A percentile compares a stretch with the other conserved stretches of the same genome.
These are phyloP conservation scores for Aspergillus awamori DNA, from an alignment of 2,329 filamentous ascomycete genomes.

Conservation along the genomic window DNA sequence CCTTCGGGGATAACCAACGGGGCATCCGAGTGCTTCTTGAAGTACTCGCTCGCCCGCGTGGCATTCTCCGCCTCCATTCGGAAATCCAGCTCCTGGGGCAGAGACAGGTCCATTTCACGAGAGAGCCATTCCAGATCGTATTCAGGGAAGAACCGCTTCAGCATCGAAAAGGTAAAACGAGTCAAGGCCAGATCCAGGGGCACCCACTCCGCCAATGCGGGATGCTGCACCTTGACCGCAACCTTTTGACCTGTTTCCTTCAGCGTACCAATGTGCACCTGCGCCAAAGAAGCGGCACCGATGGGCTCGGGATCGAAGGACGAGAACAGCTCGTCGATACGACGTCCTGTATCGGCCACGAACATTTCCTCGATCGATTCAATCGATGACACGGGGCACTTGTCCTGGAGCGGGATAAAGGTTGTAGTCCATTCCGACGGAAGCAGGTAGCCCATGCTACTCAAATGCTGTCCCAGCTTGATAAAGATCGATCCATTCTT, in stretches of 20 bases:
- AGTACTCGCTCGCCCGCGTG: conserved; percentile 75
- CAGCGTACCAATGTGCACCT: conserved; percentile 86
- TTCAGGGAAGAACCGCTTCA: conserved; percentile 94
- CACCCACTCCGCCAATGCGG: conserved; percentile 84
- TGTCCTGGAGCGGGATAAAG: conserved; percentile 94
- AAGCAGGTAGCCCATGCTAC: conserved; percentile 92
- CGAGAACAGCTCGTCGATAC: conserved; percentile 80
- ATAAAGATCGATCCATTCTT: conserved; percentile 98
- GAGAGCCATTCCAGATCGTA: conserved; percentile 97
- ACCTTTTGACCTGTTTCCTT: conserved; percentile 82
- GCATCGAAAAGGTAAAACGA: conserved; percentile 80
- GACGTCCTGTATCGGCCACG: conserved; percentile 74
- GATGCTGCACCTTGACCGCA: conserved; percentile 96
- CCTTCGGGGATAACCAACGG: conserved; percentile 81
- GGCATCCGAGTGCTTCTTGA: conserved; percentile 70
- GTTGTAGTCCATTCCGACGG: conserved; percentile 92
- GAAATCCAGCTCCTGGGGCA: conserved; percentile 93
- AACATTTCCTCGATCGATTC: conserved; percentile 89
- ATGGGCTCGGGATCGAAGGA: conserved; percentile 80
- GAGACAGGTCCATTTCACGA: conserved; percentile 84
- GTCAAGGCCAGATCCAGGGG: conserved; percentile 85
- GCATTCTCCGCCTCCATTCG: conserved; percentile 83
- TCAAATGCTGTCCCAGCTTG: conserved; percentile 94
- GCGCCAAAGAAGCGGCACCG: conserved; percentile 89
- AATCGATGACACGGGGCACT: conserved; percentile 88